Percentiles rank a stretch among this genome's conserved stretches.
These are phyloP conservation scores for Zanthoxylum bungeanum DNA, from an alignment of 345 rosid genomes.

Conservation along the genomic window DNA sequence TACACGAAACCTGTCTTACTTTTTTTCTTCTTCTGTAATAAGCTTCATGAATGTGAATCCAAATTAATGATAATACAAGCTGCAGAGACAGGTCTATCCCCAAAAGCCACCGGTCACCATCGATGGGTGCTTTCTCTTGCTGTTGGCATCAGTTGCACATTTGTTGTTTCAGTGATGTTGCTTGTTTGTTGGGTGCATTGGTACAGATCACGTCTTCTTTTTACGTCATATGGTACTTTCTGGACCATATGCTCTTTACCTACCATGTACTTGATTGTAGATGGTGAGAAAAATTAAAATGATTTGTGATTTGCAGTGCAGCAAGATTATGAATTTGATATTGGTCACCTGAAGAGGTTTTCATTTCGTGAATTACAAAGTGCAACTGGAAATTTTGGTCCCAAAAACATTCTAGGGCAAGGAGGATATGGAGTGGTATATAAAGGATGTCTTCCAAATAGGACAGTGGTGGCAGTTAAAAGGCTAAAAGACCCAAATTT, in stretches of 20 bases:
- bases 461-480: constrained; percentile 76
- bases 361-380: constrained; percentile 73
- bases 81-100: constrained; percentile 48
- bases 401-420: constrained; percentile 78
- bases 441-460: constrained; percentile 82
- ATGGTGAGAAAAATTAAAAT: constrained; percentile 1
- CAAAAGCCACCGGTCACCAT: constrained; percentile 33
- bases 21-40: background rate
- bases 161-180: constrained; percentile 60
- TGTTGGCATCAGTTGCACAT: constrained; percentile 60
- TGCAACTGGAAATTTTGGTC: constrained; percentile 75
- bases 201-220: constrained; percentile 64
- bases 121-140: constrained; percentile 66
- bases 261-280: background rate
- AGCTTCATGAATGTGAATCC: background rate
- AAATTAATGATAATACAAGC: background rate
- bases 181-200: constrained; percentile 76
- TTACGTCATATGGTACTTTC: constrained; percentile 57
- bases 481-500: constrained; percentile 86
- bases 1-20: constrained; percentile 1
- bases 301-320: constrained; percentile 49
- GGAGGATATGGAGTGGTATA: constrained; percentile 97
- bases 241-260: background rate
- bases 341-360: constrained; percentile 84
- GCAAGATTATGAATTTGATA: constrained; percentile 86